Percentiles rank a stretch among this genome's conserved stretches.
These are phyloP conservation scores for Monosporascus sp. DNA, from an alignment of 2,329 filamentous ascomycete genomes.

Conservation along the genomic window DNA sequence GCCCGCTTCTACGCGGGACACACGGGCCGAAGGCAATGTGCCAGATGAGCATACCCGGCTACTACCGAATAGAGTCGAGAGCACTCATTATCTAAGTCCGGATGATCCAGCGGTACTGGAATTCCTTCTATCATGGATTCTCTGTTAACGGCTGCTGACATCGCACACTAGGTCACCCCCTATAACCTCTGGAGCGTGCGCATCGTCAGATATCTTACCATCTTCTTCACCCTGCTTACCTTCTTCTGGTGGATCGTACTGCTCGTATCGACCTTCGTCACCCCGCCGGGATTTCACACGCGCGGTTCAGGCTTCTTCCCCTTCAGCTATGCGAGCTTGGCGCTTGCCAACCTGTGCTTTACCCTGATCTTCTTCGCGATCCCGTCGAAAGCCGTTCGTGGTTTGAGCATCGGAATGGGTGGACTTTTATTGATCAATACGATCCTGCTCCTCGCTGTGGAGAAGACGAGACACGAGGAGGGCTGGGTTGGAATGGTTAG, in stretches of 20 bases:
- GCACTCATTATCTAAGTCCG: constrained; percentile 60
- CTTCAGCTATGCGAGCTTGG: constrained; percentile 76
- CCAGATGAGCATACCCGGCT: constrained; percentile 58
- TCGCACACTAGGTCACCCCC: constrained; percentile 40
- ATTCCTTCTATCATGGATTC: not conserved
- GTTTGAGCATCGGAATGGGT: constrained; percentile 65
- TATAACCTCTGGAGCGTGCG: constrained; percentile 95
- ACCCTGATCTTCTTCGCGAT: constrained; percentile 81
- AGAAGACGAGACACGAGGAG: constrained; percentile 73
- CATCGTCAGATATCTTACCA: constrained; percentile 69
- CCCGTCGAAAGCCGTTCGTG: constrained; percentile 72
- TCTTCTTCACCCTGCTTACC: constrained; percentile 68
- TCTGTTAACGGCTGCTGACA: constrained; percentile 12
- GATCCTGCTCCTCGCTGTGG: constrained; percentile 73
- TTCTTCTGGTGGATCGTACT: constrained; percentile 92
- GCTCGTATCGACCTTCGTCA: constrained; percentile 86
- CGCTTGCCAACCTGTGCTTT: constrained; percentile 69
- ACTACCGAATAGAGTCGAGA: constrained; percentile 61
- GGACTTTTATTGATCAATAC: constrained; percentile 66
- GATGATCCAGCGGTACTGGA: constrained; percentile 71
- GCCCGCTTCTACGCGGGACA: constrained; percentile 10
- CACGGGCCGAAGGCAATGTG: constrained; percentile 15
- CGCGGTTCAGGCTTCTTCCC: constrained; percentile 90
- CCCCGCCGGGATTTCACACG: constrained; percentile 77
- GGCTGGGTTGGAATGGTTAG: constrained; percentile 87